These are phyloP conservation scores for Globisporangium nagaii DNA, from an alignment of 352 stramenopile genomes.

Conservation along the genomic window DNA sequence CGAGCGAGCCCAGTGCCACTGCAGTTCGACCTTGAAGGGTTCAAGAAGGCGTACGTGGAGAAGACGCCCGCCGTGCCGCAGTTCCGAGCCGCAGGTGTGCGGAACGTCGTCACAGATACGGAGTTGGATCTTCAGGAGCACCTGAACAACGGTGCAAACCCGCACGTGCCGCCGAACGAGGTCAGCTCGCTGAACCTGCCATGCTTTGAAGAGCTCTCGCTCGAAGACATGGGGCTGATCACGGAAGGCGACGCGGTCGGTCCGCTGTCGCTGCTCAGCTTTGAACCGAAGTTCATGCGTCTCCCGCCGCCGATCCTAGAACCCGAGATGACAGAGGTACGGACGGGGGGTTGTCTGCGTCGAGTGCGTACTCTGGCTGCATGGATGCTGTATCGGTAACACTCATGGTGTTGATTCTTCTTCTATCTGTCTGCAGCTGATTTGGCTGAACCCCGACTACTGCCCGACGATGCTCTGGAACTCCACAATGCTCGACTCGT, in stretches of 20 bases:
- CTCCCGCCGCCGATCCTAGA: constrained; percentile 79
- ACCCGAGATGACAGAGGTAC: constrained; percentile 73
- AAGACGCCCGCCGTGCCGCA: constrained; percentile 72
- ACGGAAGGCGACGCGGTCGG: constrained; percentile 21
- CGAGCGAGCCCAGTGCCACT: constrained; percentile 39
- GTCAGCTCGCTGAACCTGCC: constrained; percentile 64
- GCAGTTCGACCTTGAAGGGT: constrained; percentile 56
- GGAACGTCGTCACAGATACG: constrained; percentile 75
- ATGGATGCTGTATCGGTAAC: neutral
- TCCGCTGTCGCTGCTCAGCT: constrained; percentile 77
- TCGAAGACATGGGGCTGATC: constrained; percentile 70
- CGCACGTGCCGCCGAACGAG: constrained; percentile 63
- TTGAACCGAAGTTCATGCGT: constrained; percentile 88
- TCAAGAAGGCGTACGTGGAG: constrained; percentile 68
- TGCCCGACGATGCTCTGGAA: constrained; percentile 89
- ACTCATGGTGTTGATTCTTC: neutral
- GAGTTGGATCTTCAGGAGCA: constrained; percentile 81
- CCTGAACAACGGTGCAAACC: constrained; percentile 70
- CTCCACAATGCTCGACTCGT: constrained; percentile 83
- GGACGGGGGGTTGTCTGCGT: neutral
- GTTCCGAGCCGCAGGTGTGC: constrained; percentile 68
- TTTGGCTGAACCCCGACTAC: constrained; percentile 92
- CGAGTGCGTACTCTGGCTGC: neutral
- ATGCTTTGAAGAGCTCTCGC: constrained; percentile 62
- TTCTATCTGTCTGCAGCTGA: constrained; percentile 27